A percentile compares a stretch with the other conserved stretches of the same genome.
These are phyloP conservation scores for Physcomitrium patens DNA, from an alignment of 225 moss, liverwort and hornwort species.

Conservation along the genomic window DNA sequence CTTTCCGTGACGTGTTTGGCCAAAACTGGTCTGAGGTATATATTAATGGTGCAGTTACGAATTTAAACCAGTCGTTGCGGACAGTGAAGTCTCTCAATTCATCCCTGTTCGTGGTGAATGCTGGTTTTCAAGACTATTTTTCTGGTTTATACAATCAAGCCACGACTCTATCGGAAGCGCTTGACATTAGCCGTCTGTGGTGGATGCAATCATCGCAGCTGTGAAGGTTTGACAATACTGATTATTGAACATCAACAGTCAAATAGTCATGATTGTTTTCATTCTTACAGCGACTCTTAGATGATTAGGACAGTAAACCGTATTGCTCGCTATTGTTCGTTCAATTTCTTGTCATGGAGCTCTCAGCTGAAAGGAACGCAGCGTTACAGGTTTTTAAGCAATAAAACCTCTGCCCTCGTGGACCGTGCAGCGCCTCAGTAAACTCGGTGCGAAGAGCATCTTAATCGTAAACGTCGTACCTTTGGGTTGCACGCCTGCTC, in stretches of 20 bases:
- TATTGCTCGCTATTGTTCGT: not conserved
- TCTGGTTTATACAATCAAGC: constrained; percentile 22
- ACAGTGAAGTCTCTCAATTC: constrained; percentile 37
- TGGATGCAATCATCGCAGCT: constrained; percentile 33
- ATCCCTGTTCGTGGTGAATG: constrained; percentile 47
- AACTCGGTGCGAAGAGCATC: constrained; percentile 41
- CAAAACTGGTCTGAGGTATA: not conserved
- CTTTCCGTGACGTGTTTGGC: not conserved
- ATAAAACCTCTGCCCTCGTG: not conserved
- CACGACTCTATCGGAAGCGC: constrained; percentile 13
- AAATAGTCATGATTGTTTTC: no score
- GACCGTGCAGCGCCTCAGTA: constrained; percentile 31
- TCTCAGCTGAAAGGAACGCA: not conserved
- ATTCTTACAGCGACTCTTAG: not conserved
- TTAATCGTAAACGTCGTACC: constrained; percentile 49
- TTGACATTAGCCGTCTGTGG: constrained; percentile 34
- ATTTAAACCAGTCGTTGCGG: constrained; percentile 22
- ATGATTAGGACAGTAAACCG: not conserved
- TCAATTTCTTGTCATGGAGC: not conserved
- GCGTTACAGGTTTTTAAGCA: no score
- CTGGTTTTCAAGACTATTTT: constrained; percentile 45
- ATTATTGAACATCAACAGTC: not conserved
- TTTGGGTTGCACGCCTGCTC: constrained; percentile 48
- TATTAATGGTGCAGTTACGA: constrained; percentile 9
- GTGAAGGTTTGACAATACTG: constrained; percentile 30